These are phyloP conservation scores for Epithemia pelagica DNA, from an alignment of 108 stramenopile species.

Conservation along the genomic window DNA sequence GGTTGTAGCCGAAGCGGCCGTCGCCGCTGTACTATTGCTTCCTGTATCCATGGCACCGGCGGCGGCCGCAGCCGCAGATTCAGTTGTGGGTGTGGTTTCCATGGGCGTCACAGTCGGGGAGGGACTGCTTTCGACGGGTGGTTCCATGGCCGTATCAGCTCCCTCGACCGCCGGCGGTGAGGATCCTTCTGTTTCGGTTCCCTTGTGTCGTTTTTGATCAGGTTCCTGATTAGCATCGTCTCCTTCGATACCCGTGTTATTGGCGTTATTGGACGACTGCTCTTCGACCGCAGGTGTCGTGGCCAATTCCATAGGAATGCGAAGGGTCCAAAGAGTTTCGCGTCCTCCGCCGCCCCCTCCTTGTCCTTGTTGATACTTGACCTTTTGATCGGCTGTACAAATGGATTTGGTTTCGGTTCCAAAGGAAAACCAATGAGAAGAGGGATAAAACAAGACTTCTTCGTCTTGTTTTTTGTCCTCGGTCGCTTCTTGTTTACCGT, in stretches of 20 bases:
- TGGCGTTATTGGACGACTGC: constrained; percentile 43
- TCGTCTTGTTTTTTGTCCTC: too few relatives aligned
- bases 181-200: too few relatives aligned
- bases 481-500: constrained; percentile 11
- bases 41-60: constrained; percentile 2
- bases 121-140: too few relatives aligned
- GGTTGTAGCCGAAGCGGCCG: background rate
- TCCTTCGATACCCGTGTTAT: constrained; percentile 21
- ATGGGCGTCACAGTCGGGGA: background rate
- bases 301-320: constrained; percentile 75
- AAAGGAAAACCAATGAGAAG: constrained; percentile 80
- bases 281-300: constrained; percentile 17
- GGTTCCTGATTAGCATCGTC: constrained; percentile 15
- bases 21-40: background rate
- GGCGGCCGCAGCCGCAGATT: background rate
- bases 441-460: constrained; percentile 10
- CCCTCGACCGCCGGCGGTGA: background rate
- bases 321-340: constrained; percentile 68
- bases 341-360: constrained; percentile 9
- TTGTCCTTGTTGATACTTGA: constrained; percentile 64
- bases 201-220: constrained; percentile 51
- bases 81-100: background rate
- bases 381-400: constrained; percentile 58
- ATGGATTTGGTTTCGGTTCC: constrained; percentile 62
- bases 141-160: background rate